Base-by-base conservation (phyloP, 805 yeast species). In the Candida glaebosa region DNA sequence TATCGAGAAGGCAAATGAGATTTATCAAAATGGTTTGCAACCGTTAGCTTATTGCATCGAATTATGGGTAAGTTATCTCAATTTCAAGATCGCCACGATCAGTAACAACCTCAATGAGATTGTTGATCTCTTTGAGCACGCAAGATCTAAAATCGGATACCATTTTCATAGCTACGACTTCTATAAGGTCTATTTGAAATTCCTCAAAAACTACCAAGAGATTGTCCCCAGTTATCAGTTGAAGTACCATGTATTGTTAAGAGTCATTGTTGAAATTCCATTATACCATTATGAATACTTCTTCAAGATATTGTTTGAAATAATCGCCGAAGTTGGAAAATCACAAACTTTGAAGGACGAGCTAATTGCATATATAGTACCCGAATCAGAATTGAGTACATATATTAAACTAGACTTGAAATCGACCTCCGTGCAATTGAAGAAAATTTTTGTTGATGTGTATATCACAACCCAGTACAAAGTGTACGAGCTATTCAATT, bases 401-500 rank as follows among this genome's bases (percentile, higher is more conserved):
- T 45, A 49, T 28, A 43, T 41, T 17, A 47, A 46, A 28, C 49
- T 49, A 24, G 56, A 55, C 34, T 40, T 49, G 64, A 71, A 40
- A 40, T 61, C 31, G 57, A 63, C 54, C 3, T 45, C 57, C 30
- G 49, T 56, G 3, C 69, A 66, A 40, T 48, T 79, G 26, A 72
- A 71, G 43, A 78, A 79, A 47, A 48, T 65, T 4, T 74, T 70
- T 45, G 68, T 72, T 3, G 85, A 81, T 51, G 60, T 70, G 3
- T 81, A 71, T 52, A 75, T 78, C 18, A 70, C 80, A 0, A 75
- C 77, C 1, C 87, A 81, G 50, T 77, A 64, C 48, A 69, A 72
- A 35, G 66, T 69, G 1, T 78, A 61, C 56, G 78, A 76, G 43
- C 40, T 77, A 9, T 80, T 68, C 54, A 56, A 61, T 6, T 81